Evolutionary conservation across 139 green algal genomes (phyloP), one percentile per base, ranked within the genome.

Genomic region (Tetraselmis chui): DNA sequence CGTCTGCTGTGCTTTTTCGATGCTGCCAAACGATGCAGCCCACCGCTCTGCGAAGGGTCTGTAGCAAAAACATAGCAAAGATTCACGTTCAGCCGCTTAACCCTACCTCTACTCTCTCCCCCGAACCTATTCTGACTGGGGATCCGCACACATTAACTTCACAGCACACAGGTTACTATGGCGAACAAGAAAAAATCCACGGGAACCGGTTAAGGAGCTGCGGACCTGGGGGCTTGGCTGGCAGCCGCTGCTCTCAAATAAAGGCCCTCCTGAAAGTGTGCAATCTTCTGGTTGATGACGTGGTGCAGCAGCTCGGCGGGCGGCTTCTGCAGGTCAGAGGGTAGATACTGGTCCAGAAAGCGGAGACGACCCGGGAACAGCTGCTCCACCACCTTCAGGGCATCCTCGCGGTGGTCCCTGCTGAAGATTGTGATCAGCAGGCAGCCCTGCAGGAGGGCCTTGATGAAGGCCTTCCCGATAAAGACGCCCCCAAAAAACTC

Each of bases 401-500:
- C 79, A 0, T 59, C 31, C 59, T 95, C 92, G 2, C 92, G 83
- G 0, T 84, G 87, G 28, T 84, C 28, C n/a, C 86, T 79, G 28
- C 88, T 85, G 84, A 97, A 97, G 45, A 97, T 81, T 0, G 86
- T 82, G 75, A 97, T 85, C 75, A 94, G 85, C 59, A 92, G 86
- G 32, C 89, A 5, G 25, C 83, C 83, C 83, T 89, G 85, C 1
- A 74, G 76, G 1, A 86, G 82, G 45, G 93, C 90, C 85, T 97
- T 97, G 82, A 98, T 81, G 11, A 95, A 29, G 5, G 87, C 95
- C 87, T 98, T 98, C 79, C 95, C 95, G 2, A 96, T 81, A 24
- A 96, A 83, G 22, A 92, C 96, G 27, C 91, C 95, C 0, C 89
- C 91, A 80, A 98, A 96, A 80, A 98, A 98, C 80, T 91, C 80